These are phyloP conservation scores for Calonectria pseudoturangicola DNA, from an alignment of 2,329 filamentous ascomycete genomes.

Conservation along the genomic window DNA sequence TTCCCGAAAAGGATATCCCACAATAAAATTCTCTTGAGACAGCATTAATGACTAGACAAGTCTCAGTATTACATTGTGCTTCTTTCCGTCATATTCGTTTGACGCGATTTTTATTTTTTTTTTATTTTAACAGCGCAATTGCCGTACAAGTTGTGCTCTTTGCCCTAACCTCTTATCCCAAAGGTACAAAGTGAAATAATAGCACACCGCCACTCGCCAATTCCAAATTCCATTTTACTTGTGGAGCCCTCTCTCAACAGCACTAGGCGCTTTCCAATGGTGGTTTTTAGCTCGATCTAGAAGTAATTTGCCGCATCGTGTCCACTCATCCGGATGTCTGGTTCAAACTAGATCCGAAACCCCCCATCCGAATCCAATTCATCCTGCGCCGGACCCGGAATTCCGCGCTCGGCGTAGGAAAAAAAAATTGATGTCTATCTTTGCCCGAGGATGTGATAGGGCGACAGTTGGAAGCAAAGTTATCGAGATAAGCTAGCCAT, in stretches of 20 bases:
- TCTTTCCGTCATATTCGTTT: background rate
- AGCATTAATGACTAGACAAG: background rate
- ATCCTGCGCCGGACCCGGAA: background rate
- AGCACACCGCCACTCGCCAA: constrained; percentile 20
- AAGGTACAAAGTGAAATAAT: background rate
- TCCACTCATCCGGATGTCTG: background rate
- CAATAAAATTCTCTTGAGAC: background rate
- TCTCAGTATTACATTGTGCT: background rate
- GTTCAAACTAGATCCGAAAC: background rate
- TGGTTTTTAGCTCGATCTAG: background rate
- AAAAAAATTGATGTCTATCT: background rate
- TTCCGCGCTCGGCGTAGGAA: too few relatives aligned
- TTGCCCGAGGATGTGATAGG: background rate
- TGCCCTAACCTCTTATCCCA: background rate
- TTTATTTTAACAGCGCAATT: background rate
- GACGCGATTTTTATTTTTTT: background rate
- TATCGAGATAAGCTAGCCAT: background rate
- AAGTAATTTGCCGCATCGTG: background rate
- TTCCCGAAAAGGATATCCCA: constrained; percentile 2
- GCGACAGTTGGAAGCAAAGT: background rate
- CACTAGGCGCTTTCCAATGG: background rate
- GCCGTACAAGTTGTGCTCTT: background rate
- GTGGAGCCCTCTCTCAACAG: constrained; percentile 13
- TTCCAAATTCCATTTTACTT: background rate
- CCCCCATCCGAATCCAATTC: background rate